Conservation (phyloP, 192 early-diverging fungal genomes). For the Tieghemiomyces parasiticus region DNA sequence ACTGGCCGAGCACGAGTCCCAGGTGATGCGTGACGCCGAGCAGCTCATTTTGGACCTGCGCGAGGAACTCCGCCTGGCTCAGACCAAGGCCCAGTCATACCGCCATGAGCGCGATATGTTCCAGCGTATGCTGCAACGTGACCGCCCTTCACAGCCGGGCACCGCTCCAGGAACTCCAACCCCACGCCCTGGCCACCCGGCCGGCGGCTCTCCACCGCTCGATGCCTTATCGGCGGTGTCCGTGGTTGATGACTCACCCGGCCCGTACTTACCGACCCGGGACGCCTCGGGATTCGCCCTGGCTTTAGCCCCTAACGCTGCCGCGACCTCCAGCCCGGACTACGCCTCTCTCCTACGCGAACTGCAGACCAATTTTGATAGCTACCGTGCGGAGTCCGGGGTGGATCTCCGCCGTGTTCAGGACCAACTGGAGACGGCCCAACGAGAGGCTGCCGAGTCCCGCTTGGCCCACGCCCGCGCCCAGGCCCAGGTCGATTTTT, state of each 20-base stretch:
- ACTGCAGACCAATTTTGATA: slow-evolving; percentile 46
- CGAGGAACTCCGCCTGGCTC: slow-evolving; percentile 34
- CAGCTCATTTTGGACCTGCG: slow-evolving; percentile 36
- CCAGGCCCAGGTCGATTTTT: slow-evolving; percentile 38
- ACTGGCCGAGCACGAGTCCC: slow-evolving; percentile 23
- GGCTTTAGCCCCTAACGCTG: not conserved
- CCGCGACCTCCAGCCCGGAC: slow-evolving; percentile 8
- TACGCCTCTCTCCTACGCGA: slow-evolving; percentile 28
- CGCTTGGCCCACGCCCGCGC: slow-evolving; percentile 43
- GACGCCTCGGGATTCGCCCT: not conserved
- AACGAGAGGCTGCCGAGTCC: slow-evolving; percentile 38
- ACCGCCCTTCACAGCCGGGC: slow-evolving; percentile 7
- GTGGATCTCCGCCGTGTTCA: slow-evolving; percentile 39
- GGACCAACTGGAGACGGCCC: slow-evolving; percentile 28
- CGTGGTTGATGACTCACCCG: not conserved
- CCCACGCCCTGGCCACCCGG: slow-evolving; percentile 3
- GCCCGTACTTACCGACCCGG: no score
- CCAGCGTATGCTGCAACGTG: slow-evolving; percentile 18
- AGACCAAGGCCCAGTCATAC: slow-evolving; percentile 29
- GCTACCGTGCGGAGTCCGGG: slow-evolving; percentile 44
- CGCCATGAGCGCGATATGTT: slow-evolving; percentile 44
- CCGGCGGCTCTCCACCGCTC: not conserved
- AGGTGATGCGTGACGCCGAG: slow-evolving; percentile 33
- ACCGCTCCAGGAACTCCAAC: slow-evolving; percentile 13
- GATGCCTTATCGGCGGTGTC: not conserved